phyloP scores from a whole-genome alignment of 176 grass and related monocot genomes.

The Avena insularis region DNA sequence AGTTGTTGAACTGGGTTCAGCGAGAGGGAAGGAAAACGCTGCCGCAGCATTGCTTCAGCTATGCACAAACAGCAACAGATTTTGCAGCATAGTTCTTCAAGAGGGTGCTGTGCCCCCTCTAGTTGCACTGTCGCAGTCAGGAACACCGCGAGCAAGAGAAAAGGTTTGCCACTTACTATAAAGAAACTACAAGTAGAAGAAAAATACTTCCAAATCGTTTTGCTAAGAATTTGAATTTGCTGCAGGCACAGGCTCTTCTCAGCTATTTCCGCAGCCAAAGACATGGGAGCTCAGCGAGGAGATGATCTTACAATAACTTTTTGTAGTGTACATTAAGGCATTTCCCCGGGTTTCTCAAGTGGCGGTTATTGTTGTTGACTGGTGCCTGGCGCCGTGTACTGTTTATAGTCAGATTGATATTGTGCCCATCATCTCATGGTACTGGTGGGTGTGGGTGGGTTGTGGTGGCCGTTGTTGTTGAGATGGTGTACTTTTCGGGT shows the following conservation, averaged over 20 bases:
- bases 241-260: conserved; percentile 84
- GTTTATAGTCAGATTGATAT: conserved; percentile 49
- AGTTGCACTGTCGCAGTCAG: conserved; percentile 77
- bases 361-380: conserved; percentile 10
- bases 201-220: background rate
- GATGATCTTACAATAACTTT: conserved; percentile 46
- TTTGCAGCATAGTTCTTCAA: conserved; percentile 79
- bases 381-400: conserved; percentile 30
- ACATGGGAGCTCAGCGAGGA: conserved; percentile 71
- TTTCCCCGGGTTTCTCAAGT: conserved; percentile 1
- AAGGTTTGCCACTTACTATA: conserved; percentile 49
- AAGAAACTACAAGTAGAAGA: background rate
- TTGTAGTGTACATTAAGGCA: conserved; percentile 54
- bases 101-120: conserved; percentile 88
- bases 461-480: conserved; percentile 34
- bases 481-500: conserved; percentile 34
- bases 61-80: conserved; percentile 73
- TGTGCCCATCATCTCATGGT: conserved; percentile 36
- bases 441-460: conserved; percentile 21
- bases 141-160: conserved; percentile 85
- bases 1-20: conserved; percentile 87
- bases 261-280: conserved; percentile 84
- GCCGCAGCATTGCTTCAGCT: conserved; percentile 76
- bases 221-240: background rate
- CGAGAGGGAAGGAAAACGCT: conserved; percentile 79